Evolutionary conservation across 139 green algal genomes (phyloP).

Genomic region (Limnomonas spitsbergensis): DNA sequence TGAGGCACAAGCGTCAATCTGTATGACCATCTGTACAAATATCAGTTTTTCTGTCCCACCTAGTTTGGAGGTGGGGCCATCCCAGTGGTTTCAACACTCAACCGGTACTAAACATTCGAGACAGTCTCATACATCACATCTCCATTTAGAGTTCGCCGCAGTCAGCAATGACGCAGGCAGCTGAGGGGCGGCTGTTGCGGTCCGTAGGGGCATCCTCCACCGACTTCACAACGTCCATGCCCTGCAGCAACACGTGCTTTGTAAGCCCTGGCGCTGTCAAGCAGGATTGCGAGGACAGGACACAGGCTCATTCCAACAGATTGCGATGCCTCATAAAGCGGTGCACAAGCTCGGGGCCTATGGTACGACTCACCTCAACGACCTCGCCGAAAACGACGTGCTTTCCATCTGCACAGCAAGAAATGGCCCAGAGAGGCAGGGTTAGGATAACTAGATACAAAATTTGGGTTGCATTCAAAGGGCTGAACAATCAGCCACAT

Average conservation of each 20-base stretch:
- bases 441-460: background rate
- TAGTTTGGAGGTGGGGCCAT: too few species aligned
- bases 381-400: conserved; percentile 20
- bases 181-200: conserved; percentile 42
- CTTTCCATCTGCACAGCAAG: conserved; percentile 25
- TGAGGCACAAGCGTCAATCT: too few species aligned
- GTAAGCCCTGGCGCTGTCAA: background rate
- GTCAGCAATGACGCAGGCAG: conserved; percentile 50
- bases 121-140: too few species aligned
- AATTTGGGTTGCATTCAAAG: background rate
- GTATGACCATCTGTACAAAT: too few species aligned
- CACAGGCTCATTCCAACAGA: background rate
- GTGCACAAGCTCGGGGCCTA: too few species aligned
- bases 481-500: background rate
- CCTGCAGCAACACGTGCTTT: too few species aligned
- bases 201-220: conserved; percentile 45
- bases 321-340: background rate
- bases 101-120: too few species aligned
- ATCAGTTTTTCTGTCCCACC: too few species aligned
- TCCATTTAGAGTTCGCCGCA: conserved; percentile 56
- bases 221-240: conserved; percentile 62
- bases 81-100: too few species aligned
- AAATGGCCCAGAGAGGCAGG: background rate
- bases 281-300: background rate
- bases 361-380: conserved; percentile 6